These are phyloP conservation scores for Macrolepiota dolichaula DNA, from an alignment of 768 basidiomycete genomes.

Conservation along the genomic window DNA sequence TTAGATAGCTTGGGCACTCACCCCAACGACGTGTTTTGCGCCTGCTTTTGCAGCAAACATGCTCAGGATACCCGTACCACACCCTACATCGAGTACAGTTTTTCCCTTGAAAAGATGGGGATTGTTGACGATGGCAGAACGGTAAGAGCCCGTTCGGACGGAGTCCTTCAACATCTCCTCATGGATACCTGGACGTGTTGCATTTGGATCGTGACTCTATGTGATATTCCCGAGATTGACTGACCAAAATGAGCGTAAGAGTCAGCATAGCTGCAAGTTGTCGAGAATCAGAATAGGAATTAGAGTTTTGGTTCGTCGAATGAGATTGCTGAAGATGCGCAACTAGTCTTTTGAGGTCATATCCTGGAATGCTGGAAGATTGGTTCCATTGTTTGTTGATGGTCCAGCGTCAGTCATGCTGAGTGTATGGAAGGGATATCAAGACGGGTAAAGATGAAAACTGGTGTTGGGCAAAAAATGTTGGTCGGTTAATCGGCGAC, in stretches of 20 bases:
- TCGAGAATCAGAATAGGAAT: constrained; percentile 31
- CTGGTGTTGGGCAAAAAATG: not conserved
- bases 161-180: constrained; percentile 99
- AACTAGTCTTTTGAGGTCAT: constrained; percentile 92
- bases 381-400: constrained; percentile 22
- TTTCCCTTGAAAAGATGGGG: constrained; percentile 94
- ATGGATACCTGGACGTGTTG: constrained; percentile 70
- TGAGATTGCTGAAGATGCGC: constrained; percentile 31
- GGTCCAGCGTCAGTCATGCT: constrained; percentile 26
- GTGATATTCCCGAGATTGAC: constrained; percentile 16
- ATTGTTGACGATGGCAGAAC: constrained; percentile 92
- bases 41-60: constrained; percentile 99
- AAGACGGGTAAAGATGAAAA: constrained; percentile 13
- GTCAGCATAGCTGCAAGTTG: constrained; percentile 75
- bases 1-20: constrained; percentile 33
- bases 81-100: constrained; percentile 96
- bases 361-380: constrained; percentile 27
- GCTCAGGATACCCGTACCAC: constrained; percentile 95
- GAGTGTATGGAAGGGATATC: constrained; percentile 16
- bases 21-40: constrained; percentile 90
- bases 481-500: not conserved
- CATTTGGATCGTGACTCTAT: not conserved
- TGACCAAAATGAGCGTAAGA: constrained; percentile 94
- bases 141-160: constrained; percentile 94
- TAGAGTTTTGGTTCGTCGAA: constrained; percentile 29